Conservation (phyloP, 768 basidiomycete genomes). For the Panaeolus papilionaceus region DNA sequence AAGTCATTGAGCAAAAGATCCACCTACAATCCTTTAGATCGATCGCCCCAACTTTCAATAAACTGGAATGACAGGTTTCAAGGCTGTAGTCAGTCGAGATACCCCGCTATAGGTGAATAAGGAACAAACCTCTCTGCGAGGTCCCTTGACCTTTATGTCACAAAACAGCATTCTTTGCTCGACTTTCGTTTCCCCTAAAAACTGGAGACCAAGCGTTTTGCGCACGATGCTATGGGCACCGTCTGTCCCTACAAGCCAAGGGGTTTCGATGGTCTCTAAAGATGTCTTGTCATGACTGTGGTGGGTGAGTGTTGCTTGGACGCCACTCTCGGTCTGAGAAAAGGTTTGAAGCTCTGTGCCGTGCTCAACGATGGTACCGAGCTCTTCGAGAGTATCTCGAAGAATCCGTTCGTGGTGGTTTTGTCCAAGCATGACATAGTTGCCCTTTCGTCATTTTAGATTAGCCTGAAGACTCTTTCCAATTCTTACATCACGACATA, state of each 20-base stretch:
- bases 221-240: slow-evolving; percentile 49
- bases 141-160: slow-evolving; percentile 46
- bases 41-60: slow-evolving; percentile 53
- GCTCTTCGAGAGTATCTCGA: slow-evolving; percentile 36
- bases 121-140: slow-evolving; percentile 41
- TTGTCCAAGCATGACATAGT: slow-evolving; percentile 39
- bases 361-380: slow-evolving; percentile 44
- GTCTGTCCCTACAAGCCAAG: slow-evolving; percentile 50
- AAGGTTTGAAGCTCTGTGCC: slow-evolving; percentile 51
- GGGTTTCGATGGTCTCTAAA: slow-evolving; percentile 35
- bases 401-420: slow-evolving; percentile 43
- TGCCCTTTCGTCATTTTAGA: slow-evolving; percentile 28
- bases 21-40: slow-evolving; percentile 37
- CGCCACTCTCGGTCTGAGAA: slow-evolving; percentile 40
- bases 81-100: background rate
- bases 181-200: slow-evolving; percentile 44
- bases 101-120: background rate
- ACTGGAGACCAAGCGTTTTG: slow-evolving; percentile 44
- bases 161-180: slow-evolving; percentile 31
- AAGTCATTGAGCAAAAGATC: background rate
- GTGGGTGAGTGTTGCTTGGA: slow-evolving; percentile 42
- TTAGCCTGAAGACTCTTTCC: background rate
- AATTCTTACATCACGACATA: slow-evolving; percentile 25
- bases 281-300: slow-evolving; percentile 21
- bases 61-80: slow-evolving; percentile 33